These are phyloP conservation scores for Termitomyces sp. DNA, from an alignment of 768 basidiomycete genomes.

Conservation along the genomic window DNA sequence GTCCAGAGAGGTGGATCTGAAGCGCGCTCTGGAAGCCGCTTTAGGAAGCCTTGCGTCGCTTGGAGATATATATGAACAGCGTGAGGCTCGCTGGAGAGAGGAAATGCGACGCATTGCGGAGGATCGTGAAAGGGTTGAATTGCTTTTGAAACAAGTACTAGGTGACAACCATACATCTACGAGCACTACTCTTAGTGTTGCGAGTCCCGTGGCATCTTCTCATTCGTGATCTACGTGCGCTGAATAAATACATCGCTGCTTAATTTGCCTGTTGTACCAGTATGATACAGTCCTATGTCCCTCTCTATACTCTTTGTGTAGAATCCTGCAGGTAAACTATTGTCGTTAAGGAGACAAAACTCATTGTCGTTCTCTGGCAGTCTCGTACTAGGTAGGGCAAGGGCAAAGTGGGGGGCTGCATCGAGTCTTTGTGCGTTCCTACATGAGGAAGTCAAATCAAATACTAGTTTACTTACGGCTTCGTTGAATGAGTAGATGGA, in stretches of 20 bases:
- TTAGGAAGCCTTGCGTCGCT: slow-evolving; percentile 61
- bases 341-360: too few species aligned
- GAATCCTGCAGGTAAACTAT: too few species aligned
- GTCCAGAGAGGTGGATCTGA: slow-evolving; percentile 58
- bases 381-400: too few species aligned
- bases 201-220: slow-evolving; percentile 1
- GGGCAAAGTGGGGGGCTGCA: too few species aligned
- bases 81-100: slow-evolving; percentile 65
- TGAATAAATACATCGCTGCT: not conserved
- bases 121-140: slow-evolving; percentile 62
- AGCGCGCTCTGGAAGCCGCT: slow-evolving; percentile 62
- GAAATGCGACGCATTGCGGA: slow-evolving; percentile 62
- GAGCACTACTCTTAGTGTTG: not conserved
- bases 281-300: not conserved
- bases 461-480: too few species aligned
- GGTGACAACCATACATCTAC: slow-evolving; percentile 19
- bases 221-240: not conserved
- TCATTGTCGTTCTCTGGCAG: too few species aligned
- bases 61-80: slow-evolving; percentile 59
- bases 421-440: too few species aligned
- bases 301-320: not conserved
- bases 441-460: too few species aligned
- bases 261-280: not conserved
- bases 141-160: slow-evolving; percentile 63
- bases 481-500: too few species aligned